These are phyloP conservation scores for Plenodomus lindquistii DNA, from an alignment of 2,329 filamentous ascomycete genomes.

Conservation along the genomic window DNA sequence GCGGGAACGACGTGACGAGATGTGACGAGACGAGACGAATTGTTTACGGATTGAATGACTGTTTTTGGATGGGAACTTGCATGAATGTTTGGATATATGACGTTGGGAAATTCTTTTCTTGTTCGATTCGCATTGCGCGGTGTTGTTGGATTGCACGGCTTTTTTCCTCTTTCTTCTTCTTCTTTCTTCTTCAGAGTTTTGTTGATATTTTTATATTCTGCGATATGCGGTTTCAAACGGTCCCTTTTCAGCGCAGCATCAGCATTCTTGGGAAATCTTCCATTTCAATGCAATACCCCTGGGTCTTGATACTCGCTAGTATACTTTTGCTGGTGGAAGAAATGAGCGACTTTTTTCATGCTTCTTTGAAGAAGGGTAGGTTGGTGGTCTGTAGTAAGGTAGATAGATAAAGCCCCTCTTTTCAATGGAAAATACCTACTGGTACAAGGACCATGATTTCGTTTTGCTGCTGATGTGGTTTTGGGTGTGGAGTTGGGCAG, in stretches of 20 bases:
- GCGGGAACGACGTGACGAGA: background rate
- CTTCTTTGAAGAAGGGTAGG: too few relatives aligned
- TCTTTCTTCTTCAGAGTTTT: background rate
- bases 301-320: background rate
- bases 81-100: slow-evolving; percentile 2
- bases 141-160: slow-evolving; percentile 5
- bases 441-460: too few relatives aligned
- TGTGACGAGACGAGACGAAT: background rate
- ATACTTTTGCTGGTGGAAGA: too few relatives aligned
- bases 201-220: background rate
- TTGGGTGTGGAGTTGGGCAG: background rate
- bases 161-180: background rate
- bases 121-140: slow-evolving; percentile 11
- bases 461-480: background rate
- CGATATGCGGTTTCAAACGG: background rate
- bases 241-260: background rate
- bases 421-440: too few relatives aligned
- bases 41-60: too few relatives aligned
- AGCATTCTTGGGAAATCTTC: background rate
- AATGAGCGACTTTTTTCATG: too few relatives aligned
- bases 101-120: background rate
- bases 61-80: too few relatives aligned
- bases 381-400: too few relatives aligned
- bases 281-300: background rate
- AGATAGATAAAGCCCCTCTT: too few relatives aligned